Percentiles rank a stretch among this genome's conserved stretches.
Evolutionary conservation across 148 eudicot species (phyloP).

Genomic region (Vaccinium vitisidaea): DNA sequence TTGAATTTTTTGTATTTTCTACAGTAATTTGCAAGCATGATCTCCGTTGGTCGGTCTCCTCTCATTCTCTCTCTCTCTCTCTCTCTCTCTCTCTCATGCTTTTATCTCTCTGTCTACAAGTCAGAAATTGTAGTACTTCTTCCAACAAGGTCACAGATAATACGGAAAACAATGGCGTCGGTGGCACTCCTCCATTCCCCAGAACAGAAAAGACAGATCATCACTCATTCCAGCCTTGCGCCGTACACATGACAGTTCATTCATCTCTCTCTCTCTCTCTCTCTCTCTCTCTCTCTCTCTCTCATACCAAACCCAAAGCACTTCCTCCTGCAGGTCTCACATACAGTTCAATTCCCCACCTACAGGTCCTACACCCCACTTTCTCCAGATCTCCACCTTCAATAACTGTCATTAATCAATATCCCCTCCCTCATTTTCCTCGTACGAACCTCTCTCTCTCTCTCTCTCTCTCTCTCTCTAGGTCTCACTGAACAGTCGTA

Average conservation of each 20-base stretch:
- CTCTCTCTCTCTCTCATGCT: background rate
- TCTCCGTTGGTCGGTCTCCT: too few species aligned
- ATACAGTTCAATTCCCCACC: background rate
- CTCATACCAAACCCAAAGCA: background rate
- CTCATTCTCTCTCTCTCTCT: background rate
- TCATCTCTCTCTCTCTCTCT: background rate
- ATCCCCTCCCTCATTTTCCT: background rate
- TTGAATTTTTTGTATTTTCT: too few species aligned
- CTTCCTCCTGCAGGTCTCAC: background rate
- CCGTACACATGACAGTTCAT: constrained; percentile 19
- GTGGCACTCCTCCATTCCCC: constrained; percentile 12
- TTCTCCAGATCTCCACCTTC: background rate
- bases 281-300: background rate
- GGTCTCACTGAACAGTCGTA: background rate
- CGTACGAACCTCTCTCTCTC: background rate
- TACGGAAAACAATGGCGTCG: constrained; percentile 18
- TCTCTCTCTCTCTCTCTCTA: too few species aligned
- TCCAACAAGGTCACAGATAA: constrained; percentile 16
- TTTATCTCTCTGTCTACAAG: background rate
- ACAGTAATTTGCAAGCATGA: too few species aligned
- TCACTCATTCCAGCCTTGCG: constrained; percentile 7
- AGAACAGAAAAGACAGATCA: background rate
- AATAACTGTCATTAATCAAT: background rate
- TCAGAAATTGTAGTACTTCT: background rate
- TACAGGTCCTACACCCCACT: background rate